These are phyloP conservation scores for Boletus mariae DNA, from an alignment of 1,284 basidiomycete genomes.

Conservation along the genomic window DNA sequence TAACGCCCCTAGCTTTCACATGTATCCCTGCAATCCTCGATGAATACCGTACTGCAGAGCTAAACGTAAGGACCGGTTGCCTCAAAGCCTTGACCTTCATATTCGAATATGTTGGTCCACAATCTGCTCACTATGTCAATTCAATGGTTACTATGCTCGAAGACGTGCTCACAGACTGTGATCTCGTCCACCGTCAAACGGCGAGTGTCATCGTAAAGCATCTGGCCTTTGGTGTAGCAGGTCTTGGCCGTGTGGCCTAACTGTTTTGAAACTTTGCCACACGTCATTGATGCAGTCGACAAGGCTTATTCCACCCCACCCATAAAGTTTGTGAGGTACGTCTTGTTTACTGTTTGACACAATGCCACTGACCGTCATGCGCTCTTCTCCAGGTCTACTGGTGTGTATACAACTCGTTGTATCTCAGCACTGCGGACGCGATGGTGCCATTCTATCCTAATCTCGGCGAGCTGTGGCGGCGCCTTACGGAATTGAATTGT, in stretches of 20 bases:
- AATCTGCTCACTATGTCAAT: too few species aligned
- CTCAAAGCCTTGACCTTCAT: too few species aligned
- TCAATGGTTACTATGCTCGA: too few species aligned
- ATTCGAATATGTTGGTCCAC: too few species aligned
- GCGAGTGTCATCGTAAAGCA: constrained; percentile 99
- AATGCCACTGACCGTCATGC: neutral
- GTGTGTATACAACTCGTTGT: constrained; percentile 89
- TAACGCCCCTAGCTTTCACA: constrained; percentile 28
- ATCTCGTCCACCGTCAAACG: constrained; percentile 97
- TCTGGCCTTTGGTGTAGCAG: constrained; percentile 93
- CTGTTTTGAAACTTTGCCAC: constrained; percentile 96
- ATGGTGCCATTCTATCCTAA: constrained; percentile 96
- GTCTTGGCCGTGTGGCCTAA: constrained; percentile 97
- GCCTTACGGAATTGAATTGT: constrained; percentile 99
- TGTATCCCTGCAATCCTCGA: too few species aligned
- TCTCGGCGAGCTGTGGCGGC: constrained; percentile 78
- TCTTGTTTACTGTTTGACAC: constrained; percentile 4
- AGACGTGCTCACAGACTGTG: constrained; percentile 80
- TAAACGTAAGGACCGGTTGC: too few species aligned
- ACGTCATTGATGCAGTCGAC: constrained; percentile 95
- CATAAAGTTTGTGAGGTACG: constrained; percentile 92
- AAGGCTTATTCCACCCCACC: constrained; percentile 94
- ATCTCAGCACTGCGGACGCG: constrained; percentile 85
- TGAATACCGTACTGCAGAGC: too few species aligned
- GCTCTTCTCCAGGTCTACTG: constrained; percentile 60